Conservation (phyloP, 495 filamentous ascomycete species). For the Annulohypoxylon moriforme region DNA sequence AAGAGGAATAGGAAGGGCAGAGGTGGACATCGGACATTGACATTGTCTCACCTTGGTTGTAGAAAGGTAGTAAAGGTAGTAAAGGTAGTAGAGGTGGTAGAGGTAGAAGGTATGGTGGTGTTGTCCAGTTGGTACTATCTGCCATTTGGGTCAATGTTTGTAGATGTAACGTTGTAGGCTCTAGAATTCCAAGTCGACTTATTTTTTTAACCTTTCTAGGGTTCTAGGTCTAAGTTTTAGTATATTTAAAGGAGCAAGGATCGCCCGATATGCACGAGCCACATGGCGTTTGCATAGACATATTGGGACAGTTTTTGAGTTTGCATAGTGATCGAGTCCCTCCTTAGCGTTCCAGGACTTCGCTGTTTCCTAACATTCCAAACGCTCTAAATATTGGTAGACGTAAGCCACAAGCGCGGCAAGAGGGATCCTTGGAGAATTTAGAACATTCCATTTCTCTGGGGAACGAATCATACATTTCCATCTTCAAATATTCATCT, state of each 20-base stretch:
- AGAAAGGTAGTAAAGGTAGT: not conserved
- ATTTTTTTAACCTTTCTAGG: slow-evolving; percentile 22
- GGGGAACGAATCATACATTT: slow-evolving; percentile 23
- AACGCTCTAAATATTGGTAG: not conserved
- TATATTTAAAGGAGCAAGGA: slow-evolving; percentile 42
- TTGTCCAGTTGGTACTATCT: slow-evolving; percentile 17
- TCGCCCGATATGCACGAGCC: slow-evolving; percentile 39
- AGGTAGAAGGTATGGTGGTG: slow-evolving; percentile 8
- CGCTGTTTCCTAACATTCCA: not conserved
- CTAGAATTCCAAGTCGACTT: slow-evolving; percentile 24
- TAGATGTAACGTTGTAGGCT: slow-evolving; percentile 48
- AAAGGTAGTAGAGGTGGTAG: not conserved
- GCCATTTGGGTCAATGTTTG: slow-evolving; percentile 28
- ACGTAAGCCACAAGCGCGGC: slow-evolving; percentile 9
- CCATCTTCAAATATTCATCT: slow-evolving; percentile 23
- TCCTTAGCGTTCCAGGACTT: slow-evolving; percentile 8
- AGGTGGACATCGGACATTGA: slow-evolving; percentile 12
- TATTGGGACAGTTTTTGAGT: not conserved
- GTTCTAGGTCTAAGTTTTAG: slow-evolving; percentile 34
- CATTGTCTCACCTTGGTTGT: slow-evolving; percentile 41
- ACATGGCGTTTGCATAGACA: slow-evolving; percentile 42
- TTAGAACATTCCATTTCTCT: not conserved
- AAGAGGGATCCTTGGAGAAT: not conserved
- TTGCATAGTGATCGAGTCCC: slow-evolving; percentile 17
- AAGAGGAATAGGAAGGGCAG: slow-evolving; percentile 20